phyloP scores from a whole-genome alignment of 2,329 filamentous ascomycete species.

The Exophiala oligosperma region DNA sequence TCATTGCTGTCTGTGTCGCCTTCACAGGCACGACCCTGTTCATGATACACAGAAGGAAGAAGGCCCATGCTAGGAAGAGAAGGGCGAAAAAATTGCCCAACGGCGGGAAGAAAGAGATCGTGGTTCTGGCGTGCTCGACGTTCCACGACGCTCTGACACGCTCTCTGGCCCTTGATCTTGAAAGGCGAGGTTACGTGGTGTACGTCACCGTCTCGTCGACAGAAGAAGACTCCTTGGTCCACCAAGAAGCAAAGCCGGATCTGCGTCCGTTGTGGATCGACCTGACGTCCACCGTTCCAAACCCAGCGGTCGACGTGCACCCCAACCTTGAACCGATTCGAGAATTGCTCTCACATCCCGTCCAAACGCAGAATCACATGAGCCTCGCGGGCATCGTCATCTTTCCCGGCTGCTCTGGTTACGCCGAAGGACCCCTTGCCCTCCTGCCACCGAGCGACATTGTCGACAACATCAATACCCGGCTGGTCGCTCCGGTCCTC shows the following conservation, averaged over 20 bases:
- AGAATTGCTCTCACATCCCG: constrained; percentile 19
- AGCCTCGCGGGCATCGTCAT: constrained; percentile 78
- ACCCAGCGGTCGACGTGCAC: constrained; percentile 28
- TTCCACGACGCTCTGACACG: constrained; percentile 74
- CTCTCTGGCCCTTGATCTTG: constrained; percentile 80
- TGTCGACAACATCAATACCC: constrained; percentile 88
- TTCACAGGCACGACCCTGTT: constrained; percentile 65
- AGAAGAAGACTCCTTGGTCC: constrained; percentile 79
- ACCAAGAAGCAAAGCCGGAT: constrained; percentile 71
- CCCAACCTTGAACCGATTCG: constrained; percentile 30
- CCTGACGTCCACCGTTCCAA: constrained; percentile 61
- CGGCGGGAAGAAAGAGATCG: constrained; percentile 83
- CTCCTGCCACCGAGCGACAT: constrained; percentile 81
- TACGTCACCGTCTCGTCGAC: constrained; percentile 84
- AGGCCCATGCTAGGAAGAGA: constrained; percentile 60
- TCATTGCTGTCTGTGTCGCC: constrained; percentile 70
- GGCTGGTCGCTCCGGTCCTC: constrained; percentile 84
- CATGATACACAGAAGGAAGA: constrained; percentile 62
- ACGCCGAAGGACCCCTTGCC: constrained; percentile 79
- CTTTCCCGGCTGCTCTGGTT: constrained; percentile 73
- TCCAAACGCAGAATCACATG: constrained; percentile 20
- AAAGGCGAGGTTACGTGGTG: constrained; percentile 88
- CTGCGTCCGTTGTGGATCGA: constrained; percentile 81
- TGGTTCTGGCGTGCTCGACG: constrained; percentile 85
- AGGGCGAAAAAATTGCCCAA: constrained; percentile 77